Base-by-base conservation (phyloP, 2,329 filamentous ascomycete genomes). In the Boeremia exigua region DNA sequence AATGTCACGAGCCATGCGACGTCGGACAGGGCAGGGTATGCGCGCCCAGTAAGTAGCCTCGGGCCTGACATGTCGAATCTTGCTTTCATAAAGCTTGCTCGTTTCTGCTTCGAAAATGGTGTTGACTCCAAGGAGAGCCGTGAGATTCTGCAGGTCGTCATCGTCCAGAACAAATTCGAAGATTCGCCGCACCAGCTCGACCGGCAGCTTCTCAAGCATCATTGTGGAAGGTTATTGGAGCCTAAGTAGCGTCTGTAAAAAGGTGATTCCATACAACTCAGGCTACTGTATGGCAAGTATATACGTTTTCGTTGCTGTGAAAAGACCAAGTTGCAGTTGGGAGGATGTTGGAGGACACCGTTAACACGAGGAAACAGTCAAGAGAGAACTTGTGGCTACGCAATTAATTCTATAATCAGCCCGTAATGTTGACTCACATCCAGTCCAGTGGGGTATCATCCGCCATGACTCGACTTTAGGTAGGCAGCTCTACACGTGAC, bases 121-220 rank as follows among this genome's bases (percentile, higher is more conserved):
- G 6, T 43, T 54, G 30, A 43, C 32, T 5, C 38, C 25, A 4
- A 37, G 15, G 2, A 54, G 15, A 6, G 30, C 30, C 1, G 25
- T 38, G 2, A 43, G 14, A 14, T 27, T 15, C 15, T n/a, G 2
- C 6, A 11, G 27, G 1, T 27, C 4, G 0, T 32, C 2, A 6
- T 23, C 28, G 10, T 28, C n/a, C 6, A 54, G 19, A 15, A 38
- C 33, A 7, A 44, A 32, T 9, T n/a, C 14, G 17, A 48, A 7
- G 7, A 37, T 39, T 1, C 29, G 25, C n/a, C 48, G 32, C 3
- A 44, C 27, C 2, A 54, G 51, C 44, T 54, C 51, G 5, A 54
- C 15, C 6, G 44, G 44, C 8, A 54, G 17, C 14, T 54, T 38
- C 27, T 48, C 25, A 5, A 48, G 43, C 12, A 48, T 7, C 50